Base-by-base conservation (phyloP, 1,139 yeast genomes). In the Blastobotrys serpentis region DNA sequence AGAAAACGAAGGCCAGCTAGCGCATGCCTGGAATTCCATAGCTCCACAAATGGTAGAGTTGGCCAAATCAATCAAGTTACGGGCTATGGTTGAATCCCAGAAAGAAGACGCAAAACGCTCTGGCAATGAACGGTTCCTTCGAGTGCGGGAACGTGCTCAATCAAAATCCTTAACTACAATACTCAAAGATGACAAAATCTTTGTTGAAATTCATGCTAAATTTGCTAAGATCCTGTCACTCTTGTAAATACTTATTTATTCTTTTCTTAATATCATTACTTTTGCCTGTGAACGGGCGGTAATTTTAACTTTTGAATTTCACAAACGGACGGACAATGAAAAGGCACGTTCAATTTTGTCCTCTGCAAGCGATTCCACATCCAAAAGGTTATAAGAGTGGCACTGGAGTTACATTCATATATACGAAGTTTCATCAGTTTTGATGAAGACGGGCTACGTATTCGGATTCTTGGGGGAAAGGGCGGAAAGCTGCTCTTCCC, bases 111-210 rank as follows among this genome's bases (percentile, higher is more conserved):
- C 48, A 3, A 46, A 44, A 19, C 23, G 34, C 22, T 30, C 43
- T 3, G 57, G 56, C 42, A 75, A 79, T 55, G 86, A 81, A 53
- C 66, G 75, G 41, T 82, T 75, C 57, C 72, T 74, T 57, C 73
- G 81, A 65, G 71, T 74, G 59, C 77, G 77, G 49, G 73, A 73
- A 56, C 76, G 65, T 19, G 68, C 69, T 41, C 66, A 78, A 51
- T 83, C 88, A 1, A 76, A 74, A 57, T 79, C 82, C 45, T 65
- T 86, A 55, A 72, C 77, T 2, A 83, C 80, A 45, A 70, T 86
- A 39, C 71, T 87, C 1, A 73, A 75, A 23, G 94, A 86, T 61
- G 73, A 72, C 2, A 75, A 40, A 65, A 40, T 85, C 11, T 86
- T 84, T 61, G 70, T 82, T 8, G 80, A 79, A 59, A 63, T 84